phyloP scores from a whole-genome alignment of 148 eudicot species.

The Camellia japonica region DNA sequence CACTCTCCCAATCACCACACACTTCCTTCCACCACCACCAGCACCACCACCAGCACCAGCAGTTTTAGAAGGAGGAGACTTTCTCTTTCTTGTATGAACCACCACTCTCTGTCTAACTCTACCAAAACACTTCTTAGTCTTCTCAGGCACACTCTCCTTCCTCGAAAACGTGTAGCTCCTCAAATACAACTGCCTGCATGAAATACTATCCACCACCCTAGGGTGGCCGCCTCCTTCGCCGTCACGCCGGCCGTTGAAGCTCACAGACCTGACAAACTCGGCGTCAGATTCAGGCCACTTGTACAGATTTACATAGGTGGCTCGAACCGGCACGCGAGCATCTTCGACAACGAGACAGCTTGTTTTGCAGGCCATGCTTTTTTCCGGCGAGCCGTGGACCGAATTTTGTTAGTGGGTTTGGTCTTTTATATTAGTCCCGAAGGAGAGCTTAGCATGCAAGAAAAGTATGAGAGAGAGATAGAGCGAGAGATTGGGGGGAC shows the following conservation, averaged over 20 bases:
- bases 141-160: conserved; percentile 60
- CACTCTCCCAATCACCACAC: conserved; percentile 20
- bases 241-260: conserved; percentile 18
- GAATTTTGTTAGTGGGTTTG: conserved; percentile 2
- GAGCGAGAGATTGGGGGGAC: background rate
- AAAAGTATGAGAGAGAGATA: conserved; percentile 16
- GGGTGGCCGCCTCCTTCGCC: conserved; percentile 33
- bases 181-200: conserved; percentile 73
- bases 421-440: background rate
- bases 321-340: conserved; percentile 47
- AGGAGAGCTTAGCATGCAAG: conserved; percentile 34
- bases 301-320: conserved; percentile 70
- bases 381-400: background rate
- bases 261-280: conserved; percentile 62
- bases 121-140: conserved; percentile 64
- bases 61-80: background rate
- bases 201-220: conserved; percentile 72
- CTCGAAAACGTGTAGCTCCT: conserved; percentile 79
- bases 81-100: background rate
- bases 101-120: conserved; percentile 48
- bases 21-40: conserved; percentile 4
- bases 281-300: conserved; percentile 91
- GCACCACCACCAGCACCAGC: background rate
- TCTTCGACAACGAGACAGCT: conserved; percentile 38
- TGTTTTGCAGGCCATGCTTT: conserved; percentile 59